A percentile compares a stretch with the other conserved stretches of the same genome.
Evolutionary conservation across 495 filamentous ascomycete species (phyloP).

Genomic region (Echria macrotheca): DNA sequence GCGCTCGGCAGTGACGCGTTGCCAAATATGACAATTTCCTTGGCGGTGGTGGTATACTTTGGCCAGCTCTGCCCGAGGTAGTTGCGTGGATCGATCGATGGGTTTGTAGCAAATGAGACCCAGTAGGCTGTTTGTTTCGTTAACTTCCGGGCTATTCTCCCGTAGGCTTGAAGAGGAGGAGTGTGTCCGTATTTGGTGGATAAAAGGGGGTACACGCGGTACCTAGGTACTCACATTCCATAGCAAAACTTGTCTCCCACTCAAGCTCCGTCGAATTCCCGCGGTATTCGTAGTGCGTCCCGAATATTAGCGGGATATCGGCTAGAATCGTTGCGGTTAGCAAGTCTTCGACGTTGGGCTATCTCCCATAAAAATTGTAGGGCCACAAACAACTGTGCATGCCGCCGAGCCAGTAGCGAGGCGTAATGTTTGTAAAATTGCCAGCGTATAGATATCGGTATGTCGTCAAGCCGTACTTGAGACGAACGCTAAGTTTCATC

Average conservation of each 20-base stretch:
- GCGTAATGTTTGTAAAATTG: constrained; percentile 32
- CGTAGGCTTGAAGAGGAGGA: too few species aligned
- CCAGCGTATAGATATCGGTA: constrained; percentile 33
- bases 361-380: too few species aligned
- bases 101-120: not conserved
- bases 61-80: not conserved
- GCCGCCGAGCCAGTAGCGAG: constrained; percentile 35
- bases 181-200: too few species aligned
- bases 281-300: constrained; percentile 34
- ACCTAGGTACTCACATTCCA: constrained; percentile 23
- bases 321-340: not conserved
- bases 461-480: constrained; percentile 16
- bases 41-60: not conserved
- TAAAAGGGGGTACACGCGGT: too few species aligned
- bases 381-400: constrained; percentile 14
- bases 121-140: not conserved
- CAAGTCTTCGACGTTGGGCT: not conserved
- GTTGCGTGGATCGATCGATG: not conserved
- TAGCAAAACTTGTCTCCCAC: constrained; percentile 25
- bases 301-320: constrained; percentile 46
- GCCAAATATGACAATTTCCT: not conserved
- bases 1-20: not conserved
- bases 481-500: not conserved
- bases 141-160: too few species aligned
- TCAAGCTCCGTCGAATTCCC: constrained; percentile 30